Conservation (phyloP, 352 stramenopile species). For the Globisporangium emineosum region DNA sequence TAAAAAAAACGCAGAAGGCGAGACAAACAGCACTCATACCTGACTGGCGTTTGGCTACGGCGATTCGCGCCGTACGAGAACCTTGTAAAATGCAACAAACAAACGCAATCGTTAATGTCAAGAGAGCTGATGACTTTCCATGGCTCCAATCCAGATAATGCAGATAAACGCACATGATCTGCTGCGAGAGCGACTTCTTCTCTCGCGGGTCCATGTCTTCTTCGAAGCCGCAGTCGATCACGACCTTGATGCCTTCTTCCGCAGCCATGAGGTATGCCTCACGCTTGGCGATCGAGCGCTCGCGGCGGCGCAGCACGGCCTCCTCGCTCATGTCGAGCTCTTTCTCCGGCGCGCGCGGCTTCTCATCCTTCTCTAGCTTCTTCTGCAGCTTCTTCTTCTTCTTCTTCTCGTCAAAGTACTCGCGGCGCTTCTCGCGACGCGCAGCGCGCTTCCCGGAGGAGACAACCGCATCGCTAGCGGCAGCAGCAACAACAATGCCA, state of each 20-base stretch:
- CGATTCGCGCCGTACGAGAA: constrained; percentile 84
- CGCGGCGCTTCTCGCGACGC: constrained; percentile 55
- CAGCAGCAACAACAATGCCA: neutral
- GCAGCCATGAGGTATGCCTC: constrained; percentile 77
- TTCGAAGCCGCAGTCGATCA: constrained; percentile 95
- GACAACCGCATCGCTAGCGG: constrained; percentile 8
- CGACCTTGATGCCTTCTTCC: constrained; percentile 76
- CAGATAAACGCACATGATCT: constrained; percentile 88
- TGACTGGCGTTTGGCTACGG: constrained; percentile 49
- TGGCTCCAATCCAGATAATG: no score
- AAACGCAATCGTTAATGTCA: neutral
- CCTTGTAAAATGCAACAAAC: constrained; percentile 25
- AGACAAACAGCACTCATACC: constrained; percentile 22
- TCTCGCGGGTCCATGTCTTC: constrained; percentile 91
- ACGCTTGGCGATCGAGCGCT: constrained; percentile 66
- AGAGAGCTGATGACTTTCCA: neutral
- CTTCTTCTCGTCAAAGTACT: constrained; percentile 79
- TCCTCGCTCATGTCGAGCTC: constrained; percentile 81
- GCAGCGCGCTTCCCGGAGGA: constrained; percentile 46
- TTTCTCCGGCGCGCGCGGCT: constrained; percentile 29
- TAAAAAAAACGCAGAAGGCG: neutral
- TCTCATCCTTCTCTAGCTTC: constrained; percentile 37
- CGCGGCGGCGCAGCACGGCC: constrained; percentile 54
- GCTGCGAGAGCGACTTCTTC: constrained; percentile 91
- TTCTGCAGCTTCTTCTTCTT: constrained; percentile 82